phyloP scores from a whole-genome alignment of 202 grass and related monocot species.

The Carex sylvatica region DNA sequence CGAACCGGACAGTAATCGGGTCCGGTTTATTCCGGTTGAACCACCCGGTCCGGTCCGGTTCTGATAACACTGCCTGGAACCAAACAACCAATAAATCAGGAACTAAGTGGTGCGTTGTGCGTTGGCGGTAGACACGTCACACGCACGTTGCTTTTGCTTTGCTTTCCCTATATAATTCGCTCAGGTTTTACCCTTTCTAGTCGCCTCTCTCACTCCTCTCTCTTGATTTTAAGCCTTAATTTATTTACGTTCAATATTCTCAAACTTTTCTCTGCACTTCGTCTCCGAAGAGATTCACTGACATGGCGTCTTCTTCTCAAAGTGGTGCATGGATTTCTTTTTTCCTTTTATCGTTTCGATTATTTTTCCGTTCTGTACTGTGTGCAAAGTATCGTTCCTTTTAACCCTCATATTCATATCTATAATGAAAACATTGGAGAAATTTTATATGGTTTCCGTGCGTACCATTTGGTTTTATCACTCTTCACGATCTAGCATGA shows the following conservation, averaged over 20 bases:
- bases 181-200: neutral
- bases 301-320: neutral
- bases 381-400: neutral
- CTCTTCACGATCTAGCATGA: too few relatives aligned
- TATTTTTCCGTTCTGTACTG: neutral
- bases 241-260: neutral
- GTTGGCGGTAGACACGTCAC: neutral
- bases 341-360: neutral
- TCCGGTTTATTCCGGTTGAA: too few relatives aligned
- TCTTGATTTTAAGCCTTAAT: neutral
- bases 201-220: neutral
- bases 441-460: neutral
- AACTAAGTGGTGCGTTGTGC: neutral
- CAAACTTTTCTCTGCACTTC: neutral
- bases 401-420: neutral
- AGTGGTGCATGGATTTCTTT: neutral
- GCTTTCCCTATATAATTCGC: neutral
- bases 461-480: neutral
- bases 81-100: neutral
- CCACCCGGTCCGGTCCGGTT: rapidly evolving
- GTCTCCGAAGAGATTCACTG: neutral
- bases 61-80: too few relatives aligned
- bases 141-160: neutral
- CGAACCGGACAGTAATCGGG: too few relatives aligned
- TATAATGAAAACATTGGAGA: neutral